These are phyloP conservation scores for Butyriboletus loyo DNA, from an alignment of 768 basidiomycete genomes.

Conservation along the genomic window DNA sequence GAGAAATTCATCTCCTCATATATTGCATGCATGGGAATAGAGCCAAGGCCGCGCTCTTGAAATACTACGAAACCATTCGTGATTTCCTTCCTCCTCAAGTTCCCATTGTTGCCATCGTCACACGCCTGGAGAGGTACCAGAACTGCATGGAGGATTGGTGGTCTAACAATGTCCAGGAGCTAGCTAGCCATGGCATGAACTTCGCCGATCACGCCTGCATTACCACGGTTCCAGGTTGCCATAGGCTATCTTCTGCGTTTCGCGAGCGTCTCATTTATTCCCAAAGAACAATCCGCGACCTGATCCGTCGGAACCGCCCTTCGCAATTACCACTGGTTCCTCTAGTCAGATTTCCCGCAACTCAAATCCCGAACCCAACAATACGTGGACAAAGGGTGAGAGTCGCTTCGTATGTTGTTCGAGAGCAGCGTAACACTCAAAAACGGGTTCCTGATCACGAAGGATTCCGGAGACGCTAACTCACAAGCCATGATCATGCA, in stretches of 20 bases:
- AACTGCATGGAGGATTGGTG: constrained; percentile 24
- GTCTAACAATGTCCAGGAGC: constrained; percentile 10
- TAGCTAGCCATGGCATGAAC: constrained; percentile 12
- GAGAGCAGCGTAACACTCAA: not conserved
- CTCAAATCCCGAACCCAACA: not conserved
- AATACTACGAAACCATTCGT: constrained; percentile 12
- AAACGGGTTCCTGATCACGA: not conserved
- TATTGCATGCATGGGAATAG: constrained; percentile 21
- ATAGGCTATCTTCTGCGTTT: not conserved
- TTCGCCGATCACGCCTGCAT: constrained; percentile 22
- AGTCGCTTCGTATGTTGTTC: not conserved
- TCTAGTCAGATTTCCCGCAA: constrained; percentile 9
- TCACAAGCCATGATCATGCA: not conserved
- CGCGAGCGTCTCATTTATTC: constrained; percentile 14
- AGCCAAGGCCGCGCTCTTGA: constrained; percentile 17
- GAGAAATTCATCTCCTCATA: constrained; percentile 17
- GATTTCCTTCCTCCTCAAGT: constrained; percentile 2
- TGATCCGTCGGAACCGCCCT: constrained; percentile 13
- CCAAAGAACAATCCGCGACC: constrained; percentile 3
- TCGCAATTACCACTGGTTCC: not conserved
- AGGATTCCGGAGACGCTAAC: not conserved
- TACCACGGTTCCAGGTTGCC: constrained; percentile 11
- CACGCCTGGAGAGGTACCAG: constrained; percentile 19
- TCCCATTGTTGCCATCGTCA: constrained; percentile 18
- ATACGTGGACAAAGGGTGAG: constrained; percentile 4